phyloP scores from a whole-genome alignment of 2,329 filamentous ascomycete genomes.

The Cryphonectria radicalis region DNA sequence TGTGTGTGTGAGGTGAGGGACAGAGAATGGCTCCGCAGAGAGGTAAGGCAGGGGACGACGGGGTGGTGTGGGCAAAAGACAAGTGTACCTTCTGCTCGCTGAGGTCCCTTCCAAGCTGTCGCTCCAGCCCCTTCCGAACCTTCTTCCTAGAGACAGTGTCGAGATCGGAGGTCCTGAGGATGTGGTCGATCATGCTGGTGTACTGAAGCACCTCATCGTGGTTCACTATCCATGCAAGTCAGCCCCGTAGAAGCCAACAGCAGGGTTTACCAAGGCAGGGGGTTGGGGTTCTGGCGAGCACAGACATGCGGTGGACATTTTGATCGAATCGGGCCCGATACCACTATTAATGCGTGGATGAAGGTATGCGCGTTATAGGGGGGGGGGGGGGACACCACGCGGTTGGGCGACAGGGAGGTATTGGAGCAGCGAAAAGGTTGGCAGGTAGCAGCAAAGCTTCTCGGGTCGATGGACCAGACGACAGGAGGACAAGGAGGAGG shows the following conservation, averaged over 20 bases:
- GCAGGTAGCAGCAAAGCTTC: not conserved
- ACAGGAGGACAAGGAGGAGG: not conserved
- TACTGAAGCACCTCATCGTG: conserved; percentile 56
- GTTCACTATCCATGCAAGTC: conserved; percentile 47
- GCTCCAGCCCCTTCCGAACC: conserved; percentile 61
- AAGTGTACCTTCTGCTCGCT: conserved; percentile 59
- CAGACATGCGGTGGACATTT: conserved; percentile 19
- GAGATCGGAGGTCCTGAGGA: conserved; percentile 61
- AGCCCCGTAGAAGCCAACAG: conserved; percentile 5
- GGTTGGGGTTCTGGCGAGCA: not conserved
- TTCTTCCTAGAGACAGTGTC: conserved; percentile 68
- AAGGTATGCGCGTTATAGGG: not conserved
- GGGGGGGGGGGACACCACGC: not conserved
- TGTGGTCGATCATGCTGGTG: conserved; percentile 63
- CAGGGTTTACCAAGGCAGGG: not conserved
- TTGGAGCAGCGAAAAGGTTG: not conserved
- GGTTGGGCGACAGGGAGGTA: not conserved
- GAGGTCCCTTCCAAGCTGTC: conserved; percentile 59
- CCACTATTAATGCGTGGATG: not conserved
- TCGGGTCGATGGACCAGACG: not conserved
- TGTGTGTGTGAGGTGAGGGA: not conserved
- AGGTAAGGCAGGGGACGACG: not conserved
- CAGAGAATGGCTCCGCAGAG: not conserved
- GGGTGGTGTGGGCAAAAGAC: not conserved
- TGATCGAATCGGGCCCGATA: conserved; percentile 2